Conservation (phyloP, 129 eudicot genomes). For the Tanacetum coccineum region DNA sequence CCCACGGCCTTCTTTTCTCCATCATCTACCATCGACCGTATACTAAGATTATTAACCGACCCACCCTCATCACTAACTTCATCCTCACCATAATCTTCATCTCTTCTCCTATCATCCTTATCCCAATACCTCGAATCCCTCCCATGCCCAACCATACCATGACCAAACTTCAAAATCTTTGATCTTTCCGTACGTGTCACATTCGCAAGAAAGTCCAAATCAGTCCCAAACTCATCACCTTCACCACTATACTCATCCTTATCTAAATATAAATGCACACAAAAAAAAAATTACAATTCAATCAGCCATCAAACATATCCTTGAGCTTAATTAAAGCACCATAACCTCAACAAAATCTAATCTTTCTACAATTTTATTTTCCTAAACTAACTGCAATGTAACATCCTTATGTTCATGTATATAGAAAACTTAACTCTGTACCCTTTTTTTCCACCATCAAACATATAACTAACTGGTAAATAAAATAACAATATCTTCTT, state of each 20-base stretch:
- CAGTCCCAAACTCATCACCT: conserved; percentile 54
- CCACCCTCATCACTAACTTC: conserved; percentile 35
- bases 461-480: no score
- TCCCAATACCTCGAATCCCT: conserved; percentile 98
- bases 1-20: conserved; percentile 29
- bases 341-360: conserved; percentile 8
- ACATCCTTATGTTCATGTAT: no score
- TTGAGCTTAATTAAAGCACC: conserved; percentile 4
- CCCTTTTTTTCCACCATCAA: no score
- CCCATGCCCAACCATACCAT: conserved; percentile 74
- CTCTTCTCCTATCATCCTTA: conserved; percentile 96
- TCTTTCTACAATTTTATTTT: neutral
- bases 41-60: conserved; percentile 33
- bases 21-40: conserved; percentile 20
- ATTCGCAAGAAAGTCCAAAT: conserved; percentile 82
- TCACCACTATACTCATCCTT: conserved; percentile 34
- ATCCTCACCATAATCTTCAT: conserved; percentile 88
- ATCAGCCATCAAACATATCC: neutral
- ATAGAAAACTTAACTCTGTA: no score
- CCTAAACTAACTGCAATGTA: no score
- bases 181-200: conserved; percentile 66
- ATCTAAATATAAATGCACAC: conserved; percentile 39
- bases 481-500: no score
- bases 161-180: conserved; percentile 74
- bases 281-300: neutral